These are phyloP conservation scores for Pharus latifolius DNA, from an alignment of 176 grass and related monocot species.

Conservation along the genomic window DNA sequence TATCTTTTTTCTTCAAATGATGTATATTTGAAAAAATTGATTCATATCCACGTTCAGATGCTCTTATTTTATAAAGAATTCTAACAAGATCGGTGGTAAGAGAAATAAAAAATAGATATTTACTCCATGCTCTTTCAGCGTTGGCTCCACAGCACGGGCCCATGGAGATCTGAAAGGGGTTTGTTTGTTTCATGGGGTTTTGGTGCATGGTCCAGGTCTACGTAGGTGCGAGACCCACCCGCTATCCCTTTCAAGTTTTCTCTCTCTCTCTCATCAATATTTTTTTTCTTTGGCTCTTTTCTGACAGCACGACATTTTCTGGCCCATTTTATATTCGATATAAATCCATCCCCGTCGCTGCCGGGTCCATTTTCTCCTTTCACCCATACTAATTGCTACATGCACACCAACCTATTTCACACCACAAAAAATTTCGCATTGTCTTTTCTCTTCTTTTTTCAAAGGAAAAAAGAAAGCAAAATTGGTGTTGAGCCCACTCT, in stretches of 20 bases:
- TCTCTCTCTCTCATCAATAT: constrained; percentile 30
- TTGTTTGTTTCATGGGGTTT: constrained; percentile 24
- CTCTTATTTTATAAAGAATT: too few species aligned
- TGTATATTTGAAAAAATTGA: too few species aligned
- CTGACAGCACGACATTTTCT: constrained; percentile 27
- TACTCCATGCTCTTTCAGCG: too few species aligned
- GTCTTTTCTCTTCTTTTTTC: not conserved
- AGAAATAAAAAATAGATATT: too few species aligned
- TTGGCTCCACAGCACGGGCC: not conserved
- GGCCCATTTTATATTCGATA: constrained; percentile 23
- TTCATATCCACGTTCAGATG: too few species aligned
- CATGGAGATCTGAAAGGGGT: not conserved
- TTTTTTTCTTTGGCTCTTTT: constrained; percentile 31
- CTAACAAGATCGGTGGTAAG: too few species aligned
- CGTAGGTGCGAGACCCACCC: not conserved
- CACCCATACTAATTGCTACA: constrained; percentile 26
- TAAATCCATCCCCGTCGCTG: constrained; percentile 32
- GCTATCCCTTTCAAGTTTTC: constrained; percentile 30
- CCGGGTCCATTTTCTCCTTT: constrained; percentile 30
- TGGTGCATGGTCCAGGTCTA: constrained; percentile 21
- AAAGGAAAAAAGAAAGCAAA: too few species aligned
- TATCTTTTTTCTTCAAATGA: too few species aligned
- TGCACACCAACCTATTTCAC: constrained; percentile 19
- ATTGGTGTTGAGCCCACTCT: too few species aligned
- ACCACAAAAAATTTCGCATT: not conserved